Conservation (phyloP, 2,329 filamentous ascomycete species). For the Trichoderma atrobrunneum region DNA sequence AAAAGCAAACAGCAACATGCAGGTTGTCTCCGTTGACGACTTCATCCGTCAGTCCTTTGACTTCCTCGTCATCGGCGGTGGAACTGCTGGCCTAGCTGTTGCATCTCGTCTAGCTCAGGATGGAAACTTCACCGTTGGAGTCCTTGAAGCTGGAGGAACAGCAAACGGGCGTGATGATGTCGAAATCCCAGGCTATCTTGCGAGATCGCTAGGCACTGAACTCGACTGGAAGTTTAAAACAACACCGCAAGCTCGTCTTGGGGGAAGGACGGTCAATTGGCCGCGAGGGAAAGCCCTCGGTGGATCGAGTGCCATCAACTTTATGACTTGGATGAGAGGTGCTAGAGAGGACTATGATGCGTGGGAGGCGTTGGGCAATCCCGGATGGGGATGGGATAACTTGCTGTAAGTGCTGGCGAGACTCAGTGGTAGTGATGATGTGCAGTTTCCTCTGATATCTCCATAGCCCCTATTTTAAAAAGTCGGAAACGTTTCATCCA, state of each 20-base stretch:
- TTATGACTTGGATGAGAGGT: slow-evolving; percentile 53
- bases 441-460: neutral
- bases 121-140: slow-evolving; percentile 29
- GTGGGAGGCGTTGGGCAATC: slow-evolving; percentile 57
- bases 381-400: slow-evolving; percentile 55
- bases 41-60: slow-evolving; percentile 30
- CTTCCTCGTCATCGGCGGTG: slow-evolving; percentile 50
- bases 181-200: slow-evolving; percentile 39
- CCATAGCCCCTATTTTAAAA: slow-evolving; percentile 49
- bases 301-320: slow-evolving; percentile 60
- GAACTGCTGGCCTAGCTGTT: slow-evolving; percentile 52
- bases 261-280: slow-evolving; percentile 40
- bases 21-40: slow-evolving; percentile 19
- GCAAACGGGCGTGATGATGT: slow-evolving; percentile 32
- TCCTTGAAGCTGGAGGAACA: slow-evolving; percentile 35
- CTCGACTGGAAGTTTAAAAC: slow-evolving; percentile 45
- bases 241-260: slow-evolving; percentile 36
- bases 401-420: slow-evolving; percentile 30
- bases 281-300: slow-evolving; percentile 54
- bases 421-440: neutral
- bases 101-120: slow-evolving; percentile 46
- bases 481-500: slow-evolving; percentile 46
- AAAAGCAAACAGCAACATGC: neutral
- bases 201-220: slow-evolving; percentile 34
- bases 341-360: slow-evolving; percentile 50